These are phyloP conservation scores for Cordia subcordata DNA, from an alignment of 257 asterid genomes.

Conservation along the genomic window DNA sequence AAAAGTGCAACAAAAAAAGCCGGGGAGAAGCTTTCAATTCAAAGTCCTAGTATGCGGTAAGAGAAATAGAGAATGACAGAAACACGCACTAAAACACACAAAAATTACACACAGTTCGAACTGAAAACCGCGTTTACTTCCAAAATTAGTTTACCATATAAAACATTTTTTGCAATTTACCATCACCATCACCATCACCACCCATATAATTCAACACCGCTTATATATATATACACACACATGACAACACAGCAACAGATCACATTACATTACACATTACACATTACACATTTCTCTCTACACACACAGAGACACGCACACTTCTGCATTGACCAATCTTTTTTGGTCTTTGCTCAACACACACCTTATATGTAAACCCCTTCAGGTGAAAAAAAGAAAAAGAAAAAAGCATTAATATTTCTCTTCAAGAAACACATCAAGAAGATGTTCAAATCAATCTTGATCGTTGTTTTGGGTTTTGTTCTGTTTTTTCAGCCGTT, in stretches of 20 bases:
- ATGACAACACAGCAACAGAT: too few species aligned
- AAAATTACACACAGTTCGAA: too few species aligned
- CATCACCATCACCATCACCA: not conserved
- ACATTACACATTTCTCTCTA: not conserved
- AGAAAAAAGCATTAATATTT: not conserved
- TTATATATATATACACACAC: not conserved
- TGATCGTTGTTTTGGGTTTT: slow-evolving; percentile 21
- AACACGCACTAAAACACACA: too few species aligned
- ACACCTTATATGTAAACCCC: not conserved
- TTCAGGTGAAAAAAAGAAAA: too few species aligned
- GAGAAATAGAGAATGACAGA: too few species aligned
- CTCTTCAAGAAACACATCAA: slow-evolving; percentile 16
- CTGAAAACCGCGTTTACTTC: too few species aligned
- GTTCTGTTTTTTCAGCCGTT: slow-evolving; percentile 25
- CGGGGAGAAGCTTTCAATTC: too few species aligned
- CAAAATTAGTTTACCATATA: too few species aligned
- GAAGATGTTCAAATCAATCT: slow-evolving; percentile 6
- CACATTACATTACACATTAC: too few species aligned
- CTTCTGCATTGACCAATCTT: not conserved
- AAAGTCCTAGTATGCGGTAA: too few species aligned
- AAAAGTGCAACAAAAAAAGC: too few species aligned
- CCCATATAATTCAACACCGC: not conserved
- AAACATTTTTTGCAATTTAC: not conserved
- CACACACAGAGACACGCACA: not conserved
- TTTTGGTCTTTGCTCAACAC: not conserved